A percentile compares a stretch with the other conserved stretches of the same genome.
Conservation (phyloP, 78 protist genomes). For the Bigelowiella natans region DNA sequence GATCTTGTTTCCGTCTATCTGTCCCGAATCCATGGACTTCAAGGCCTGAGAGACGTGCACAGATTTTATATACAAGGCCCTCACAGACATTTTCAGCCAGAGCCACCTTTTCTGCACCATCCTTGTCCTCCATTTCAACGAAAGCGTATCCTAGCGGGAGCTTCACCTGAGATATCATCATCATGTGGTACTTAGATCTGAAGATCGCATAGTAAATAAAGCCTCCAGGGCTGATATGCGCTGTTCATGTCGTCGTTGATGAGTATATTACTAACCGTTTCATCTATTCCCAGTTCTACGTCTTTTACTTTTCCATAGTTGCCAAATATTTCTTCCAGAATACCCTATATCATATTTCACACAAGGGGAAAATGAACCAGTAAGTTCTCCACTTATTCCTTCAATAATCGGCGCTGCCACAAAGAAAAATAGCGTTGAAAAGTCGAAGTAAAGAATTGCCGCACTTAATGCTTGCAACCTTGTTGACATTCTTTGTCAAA, state of each 20-base stretch:
- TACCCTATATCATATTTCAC: too few relatives aligned
- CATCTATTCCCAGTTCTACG: not conserved
- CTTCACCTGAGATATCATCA: not conserved
- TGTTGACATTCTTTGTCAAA: not conserved
- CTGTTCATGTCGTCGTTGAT: too few relatives aligned
- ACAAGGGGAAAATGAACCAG: not conserved
- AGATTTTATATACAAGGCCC: too few relatives aligned
- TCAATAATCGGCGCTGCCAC: not conserved
- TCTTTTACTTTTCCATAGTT: not conserved
- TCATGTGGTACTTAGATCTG: too few relatives aligned
- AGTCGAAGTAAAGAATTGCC: not conserved
- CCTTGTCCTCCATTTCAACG: not conserved
- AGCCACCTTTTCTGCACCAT: not conserved
- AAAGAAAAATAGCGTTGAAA: too few relatives aligned
- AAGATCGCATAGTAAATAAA: too few relatives aligned
- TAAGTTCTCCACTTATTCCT: not conserved
- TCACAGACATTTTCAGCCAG: too few relatives aligned
- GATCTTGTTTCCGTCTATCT: not conserved
- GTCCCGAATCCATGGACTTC: not conserved
- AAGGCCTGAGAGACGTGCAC: not conserved
- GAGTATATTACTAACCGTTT: too few relatives aligned
- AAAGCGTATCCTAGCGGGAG: not conserved
- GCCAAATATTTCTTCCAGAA: not conserved
- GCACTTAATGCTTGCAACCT: not conserved
- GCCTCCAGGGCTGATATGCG: too few relatives aligned